Base-by-base conservation (phyloP, 2,329 filamentous ascomycete genomes). In the Aspergillus proliferans region DNA sequence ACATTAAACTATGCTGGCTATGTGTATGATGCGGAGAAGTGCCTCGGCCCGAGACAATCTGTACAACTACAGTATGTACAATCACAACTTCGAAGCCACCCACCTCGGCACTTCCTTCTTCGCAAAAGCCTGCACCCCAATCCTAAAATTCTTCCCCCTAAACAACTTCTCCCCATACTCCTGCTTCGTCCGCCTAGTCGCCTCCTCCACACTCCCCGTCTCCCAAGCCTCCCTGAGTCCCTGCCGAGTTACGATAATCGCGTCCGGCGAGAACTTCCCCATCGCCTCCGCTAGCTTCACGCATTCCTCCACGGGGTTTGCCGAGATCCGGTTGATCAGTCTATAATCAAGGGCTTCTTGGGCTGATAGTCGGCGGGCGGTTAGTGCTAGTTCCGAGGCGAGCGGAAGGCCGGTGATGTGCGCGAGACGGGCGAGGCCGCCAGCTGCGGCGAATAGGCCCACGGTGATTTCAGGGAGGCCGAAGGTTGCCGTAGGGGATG, bases 141-240 rank as follows among this genome's bases (percentile, higher is more conserved):
- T 86, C 79, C 95, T 95, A 72, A 95, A 88, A 70, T 97, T 92
- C 71, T 88, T 81, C 65, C 86, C 92, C 30, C 88, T 88, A 72
- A 95, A 93, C 61, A 95, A 63, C 4, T 46, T 83, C 78, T 71
- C 94, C 87, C 76, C 94, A 95, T 43, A 96, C 80, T 52, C 87
- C 80, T 69, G 89, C 78, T 78, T 95, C 86, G 70, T 83, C 91
- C 74, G 95, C 87, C 8, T 94, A 83, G 41, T 89, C 1, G 73
- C 84, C 51, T 78, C 74, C 62, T 82, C 79, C 0, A 83, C 84
- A 15, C 81, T 80, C 6, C 82, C 68, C 1, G 75, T 78, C 56
- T 87, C 86, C 85, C 85, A 89, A 0, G 83, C 85, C 52, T 85
- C 71, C 62, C 84, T 77, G 50, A 92, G 58, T 0, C 86, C 87